Evolutionary conservation across 768 basidiomycete genomes (phyloP), one percentile per base, ranked within the genome.

Genomic region (Tephrocybe sp.): DNA sequence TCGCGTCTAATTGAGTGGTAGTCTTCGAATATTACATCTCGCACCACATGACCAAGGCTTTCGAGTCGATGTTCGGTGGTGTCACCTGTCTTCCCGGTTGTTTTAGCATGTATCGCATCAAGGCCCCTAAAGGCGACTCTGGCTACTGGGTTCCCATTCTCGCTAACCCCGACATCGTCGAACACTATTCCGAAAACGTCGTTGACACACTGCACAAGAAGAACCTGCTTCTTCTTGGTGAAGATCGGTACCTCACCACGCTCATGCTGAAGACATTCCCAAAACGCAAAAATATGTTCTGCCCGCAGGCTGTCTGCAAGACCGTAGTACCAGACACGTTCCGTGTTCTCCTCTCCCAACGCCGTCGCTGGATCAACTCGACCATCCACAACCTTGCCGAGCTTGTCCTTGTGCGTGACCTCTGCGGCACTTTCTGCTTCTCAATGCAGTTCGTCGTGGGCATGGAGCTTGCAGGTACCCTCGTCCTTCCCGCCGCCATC

Each of bases 21-120:
- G 97, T 98, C 48, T 99, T 99, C 67, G 96, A 99, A 70, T 99
- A 99, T 69, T 99, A 98, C 76, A 97, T 98, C 71, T 98, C 97
- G 8, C 97, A 99, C 65, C 96, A 98, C 67, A 81, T 95, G 79
- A 96, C 93, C 31, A 99, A 99, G 76, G 96, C 96, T 3, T 98
- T 98, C 76, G 97, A 99, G 72, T 93, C 95, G 3, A 95, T 96
- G 87, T 98, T 98, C 61, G 97, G 97, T 62, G 94, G 96, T 78
- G 97, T 99, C 6, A 98, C 97, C 48, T 99, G 97, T 81, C 78
- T 99, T 57, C 97, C 97, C 19, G 97, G 97, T 56, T 99, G 97
- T 75, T 99, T 99, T 82, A 92, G 87, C 58, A 98, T 98, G 96
- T 98, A 98, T 73, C 86, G 97, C 57, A 94, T 98, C 83, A 99